Base-by-base conservation (phyloP, 108 stramenopile genomes). In the Skeletonema potamos region DNA sequence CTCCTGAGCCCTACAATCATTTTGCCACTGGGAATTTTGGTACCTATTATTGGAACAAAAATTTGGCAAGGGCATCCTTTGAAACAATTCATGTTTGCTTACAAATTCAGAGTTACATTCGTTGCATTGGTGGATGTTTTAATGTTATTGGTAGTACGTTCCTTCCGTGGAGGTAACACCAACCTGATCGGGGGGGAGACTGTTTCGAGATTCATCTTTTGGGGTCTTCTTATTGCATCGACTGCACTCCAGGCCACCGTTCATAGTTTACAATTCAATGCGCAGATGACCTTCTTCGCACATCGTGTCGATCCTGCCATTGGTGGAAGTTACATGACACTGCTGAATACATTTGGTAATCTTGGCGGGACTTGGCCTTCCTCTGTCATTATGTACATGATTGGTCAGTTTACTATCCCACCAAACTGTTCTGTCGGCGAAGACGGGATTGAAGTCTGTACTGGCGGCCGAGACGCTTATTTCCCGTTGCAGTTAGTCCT, bases 291-390 rank as follows among this genome's bases (percentile, higher is more conserved):
- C 12, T 99, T 99, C 78, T 99, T 97, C 78, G 94, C 97, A 6
- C 79, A 81, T 48, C 81, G 98, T 26, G 95, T 97, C 44, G 99
- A 99, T 86, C 96, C 97, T 2, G 88, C 93, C 28, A 98, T 99
- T 71, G 99, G 99, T 33, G 99, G 99, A 8, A 91, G 92, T 8
- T 99, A 99, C 92, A 99, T 99, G 99, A 99, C 99, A 0, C 75
- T 99, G 28, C 75, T 99, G 54, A 99, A 99, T 76, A 99, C 99
- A 0, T 86, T 97, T 54, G 91, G 93, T 36, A 98, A 98, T 78
- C 68, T 97, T 18, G 97, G 97, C 27, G 93, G 90, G 27, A 98
- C 96, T 18, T 98, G 96, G 96, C 95, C 97, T 27, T 60, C 86
- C 15, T 85, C 85, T 22, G 73, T 92, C 29, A 84, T 90, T 66